Percentiles rank a stretch among this genome's conserved stretches.
phyloP scores from a whole-genome alignment of 805 yeast genomes.

The Saccharomycopsis babjevae region DNA sequence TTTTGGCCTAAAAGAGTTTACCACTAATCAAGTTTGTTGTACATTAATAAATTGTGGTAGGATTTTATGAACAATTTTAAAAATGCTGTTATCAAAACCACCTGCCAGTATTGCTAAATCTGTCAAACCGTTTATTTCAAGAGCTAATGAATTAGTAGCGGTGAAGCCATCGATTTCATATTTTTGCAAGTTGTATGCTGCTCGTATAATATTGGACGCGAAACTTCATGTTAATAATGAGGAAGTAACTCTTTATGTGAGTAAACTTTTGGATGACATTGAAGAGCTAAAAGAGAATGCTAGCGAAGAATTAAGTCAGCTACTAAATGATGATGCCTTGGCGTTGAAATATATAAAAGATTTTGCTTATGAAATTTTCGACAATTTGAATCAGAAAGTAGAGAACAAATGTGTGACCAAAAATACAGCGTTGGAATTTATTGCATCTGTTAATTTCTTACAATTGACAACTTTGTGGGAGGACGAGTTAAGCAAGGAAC shows the following conservation, averaged over 20 bases:
- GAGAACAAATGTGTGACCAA: conserved; percentile 32
- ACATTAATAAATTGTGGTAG: too few species aligned
- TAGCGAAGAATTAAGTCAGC: conserved; percentile 31
- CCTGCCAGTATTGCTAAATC: conserved; percentile 28
- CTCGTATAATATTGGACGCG: conserved; percentile 55
- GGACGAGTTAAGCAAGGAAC: conserved; percentile 14
- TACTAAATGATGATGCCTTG: conserved; percentile 52
- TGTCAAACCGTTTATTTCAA: conserved; percentile 37
- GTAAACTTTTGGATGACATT: conserved; percentile 55
- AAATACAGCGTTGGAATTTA: conserved; percentile 40
- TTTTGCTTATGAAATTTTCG: conserved; percentile 52
- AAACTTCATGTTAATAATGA: conserved; percentile 47
- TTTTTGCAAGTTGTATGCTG: conserved; percentile 61
- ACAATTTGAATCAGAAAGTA: conserved; percentile 40
- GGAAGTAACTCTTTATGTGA: conserved; percentile 50
- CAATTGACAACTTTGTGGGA: conserved; percentile 39
- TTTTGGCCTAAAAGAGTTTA: too few species aligned
- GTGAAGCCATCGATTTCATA: conserved; percentile 64
- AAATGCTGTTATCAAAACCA: conserved; percentile 1
- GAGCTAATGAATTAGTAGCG: conserved; percentile 46
- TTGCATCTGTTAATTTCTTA: conserved; percentile 46
- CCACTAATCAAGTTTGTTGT: too few species aligned
- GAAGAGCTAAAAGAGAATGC: conserved; percentile 43
- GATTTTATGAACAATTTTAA: background rate
- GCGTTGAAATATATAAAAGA: conserved; percentile 43